Base-by-base conservation (phyloP, 2,329 filamentous ascomycete species). In the Atkinsonella hypoxylon region DNA sequence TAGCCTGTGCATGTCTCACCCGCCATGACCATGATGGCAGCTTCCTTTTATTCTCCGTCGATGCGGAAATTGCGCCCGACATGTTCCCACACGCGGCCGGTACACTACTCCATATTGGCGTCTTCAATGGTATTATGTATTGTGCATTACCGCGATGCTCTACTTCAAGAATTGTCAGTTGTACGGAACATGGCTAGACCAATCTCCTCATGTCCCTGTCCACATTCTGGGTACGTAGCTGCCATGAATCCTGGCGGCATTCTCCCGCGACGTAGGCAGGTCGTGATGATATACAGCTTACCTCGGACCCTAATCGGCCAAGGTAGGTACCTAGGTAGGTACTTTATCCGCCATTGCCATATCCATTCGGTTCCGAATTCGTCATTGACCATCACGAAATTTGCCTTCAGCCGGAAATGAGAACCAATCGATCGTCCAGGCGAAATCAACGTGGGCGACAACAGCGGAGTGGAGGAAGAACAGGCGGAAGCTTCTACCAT, bases 371-470 rank as follows among this genome's bases (percentile, higher is more conserved):
- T 36, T 7, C 34, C 34, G 7, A 15, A 36, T 36, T 15, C 9
- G 15, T 36, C 34, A 36, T 36, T 15, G 12, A 36, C 5, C 2
- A 5, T 15, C 34, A 12, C 34, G 13, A 15, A 36, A 36, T 36
- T 9, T 36, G 34, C 26, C 4, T 26, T 1, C 26, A 26, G 7
- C 22, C 26, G 18, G 44, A 36, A 7, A 36, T 12, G 15, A 34
- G 36, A 36, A 42, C 51, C 50, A 52, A 52, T 52, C 10, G 51
- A 52, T 22, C 47, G 26, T 32, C 34, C 31, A 36, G 38, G 15
- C 20, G 26, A 18, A 46, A 52, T 45, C 36, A 52, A 52, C 47
- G 51, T 52, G 51, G 51, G 50, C 46, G 41, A 30, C 49, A 4
- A 36, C 38, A 45, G 32, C 40, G 5, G 20, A 39, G 26, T 45